These are phyloP conservation scores for Plantago elongata DNA, from an alignment of 257 asterid genomes.

Conservation along the genomic window DNA sequence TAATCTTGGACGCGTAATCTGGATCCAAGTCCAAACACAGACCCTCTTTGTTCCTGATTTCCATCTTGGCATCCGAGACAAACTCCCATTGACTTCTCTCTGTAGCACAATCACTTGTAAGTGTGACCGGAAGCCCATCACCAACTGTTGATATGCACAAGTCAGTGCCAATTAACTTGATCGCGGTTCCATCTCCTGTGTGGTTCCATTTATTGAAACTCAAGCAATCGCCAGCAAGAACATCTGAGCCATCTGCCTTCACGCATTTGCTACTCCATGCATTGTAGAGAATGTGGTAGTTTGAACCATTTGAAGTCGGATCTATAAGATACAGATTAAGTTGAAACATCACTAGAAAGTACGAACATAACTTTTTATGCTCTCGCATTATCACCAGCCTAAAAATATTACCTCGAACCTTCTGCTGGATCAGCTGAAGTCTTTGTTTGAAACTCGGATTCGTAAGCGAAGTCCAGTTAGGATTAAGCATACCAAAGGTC, in stretches of 20 bases:
- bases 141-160: conserved; percentile 34
- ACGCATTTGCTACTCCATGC: conserved; percentile 34
- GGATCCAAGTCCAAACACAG: conserved; percentile 46
- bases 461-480: conserved; percentile 33
- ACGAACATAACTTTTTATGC: no score
- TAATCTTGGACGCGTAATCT: conserved; percentile 16
- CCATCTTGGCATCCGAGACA: conserved; percentile 19
- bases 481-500: conserved; percentile 37
- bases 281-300: conserved; percentile 31
- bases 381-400: no score
- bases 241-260: conserved; percentile 5
- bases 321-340: conserved; percentile 16
- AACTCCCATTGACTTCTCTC: conserved; percentile 29
- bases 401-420: conserved; percentile 27
- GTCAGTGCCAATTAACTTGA: conserved; percentile 21
- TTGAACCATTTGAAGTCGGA: conserved; percentile 21
- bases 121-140: conserved; percentile 31
- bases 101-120: conserved; percentile 29
- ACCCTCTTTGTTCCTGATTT: conserved; percentile 30
- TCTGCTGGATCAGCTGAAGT: conserved; percentile 28
- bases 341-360: background rate
- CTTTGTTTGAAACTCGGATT: conserved; percentile 27
- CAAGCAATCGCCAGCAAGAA: conserved; percentile 24
- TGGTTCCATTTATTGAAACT: conserved; percentile 29
- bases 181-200: conserved; percentile 18